Percentiles rank a stretch among this genome's conserved stretches.
phyloP scores from a whole-genome alignment of 2,329 filamentous ascomycete genomes.

The Torrubiellomyces zombiae region DNA sequence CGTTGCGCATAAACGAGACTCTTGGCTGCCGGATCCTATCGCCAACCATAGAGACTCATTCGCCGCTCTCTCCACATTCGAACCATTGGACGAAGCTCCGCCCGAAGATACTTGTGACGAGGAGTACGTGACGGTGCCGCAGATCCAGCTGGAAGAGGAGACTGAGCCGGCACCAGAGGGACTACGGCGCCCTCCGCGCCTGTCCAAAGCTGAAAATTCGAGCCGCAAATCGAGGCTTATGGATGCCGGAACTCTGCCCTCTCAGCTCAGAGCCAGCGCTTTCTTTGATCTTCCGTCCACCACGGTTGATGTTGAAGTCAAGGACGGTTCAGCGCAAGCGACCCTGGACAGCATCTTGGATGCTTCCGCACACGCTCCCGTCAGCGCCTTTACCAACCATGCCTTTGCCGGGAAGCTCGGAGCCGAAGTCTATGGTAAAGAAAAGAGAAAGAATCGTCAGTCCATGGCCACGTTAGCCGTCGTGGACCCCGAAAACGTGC shows the following conservation, averaged over 20 bases:
- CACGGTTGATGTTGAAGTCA: slow-evolving; percentile 35
- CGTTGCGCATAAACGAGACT: slow-evolving; percentile 9
- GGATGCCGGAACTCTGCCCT: slow-evolving; percentile 36
- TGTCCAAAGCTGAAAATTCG: slow-evolving; percentile 15
- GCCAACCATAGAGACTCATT: slow-evolving; percentile 20
- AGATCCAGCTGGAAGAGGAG: slow-evolving; percentile 6
- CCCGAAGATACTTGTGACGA: slow-evolving; percentile 6
- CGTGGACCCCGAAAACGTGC: slow-evolving; percentile 9
- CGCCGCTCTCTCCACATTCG: slow-evolving; percentile 14
- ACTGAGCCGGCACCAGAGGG: slow-evolving; percentile 7
- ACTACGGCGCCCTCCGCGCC: slow-evolving; percentile 16
- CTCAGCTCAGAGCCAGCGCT: slow-evolving; percentile 75
- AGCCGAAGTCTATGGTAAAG: slow-evolving; percentile 53
- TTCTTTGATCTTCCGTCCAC: slow-evolving; percentile 64
- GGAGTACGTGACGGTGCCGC: slow-evolving; percentile 3
- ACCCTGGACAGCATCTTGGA: slow-evolving; percentile 86
- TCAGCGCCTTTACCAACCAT: slow-evolving; percentile 83
- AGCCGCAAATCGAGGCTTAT: slow-evolving; percentile 18
- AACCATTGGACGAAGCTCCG: slow-evolving; percentile 7
- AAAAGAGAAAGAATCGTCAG: slow-evolving; percentile 30
- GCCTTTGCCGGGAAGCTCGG: slow-evolving; percentile 63
- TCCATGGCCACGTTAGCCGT: slow-evolving; percentile 11
- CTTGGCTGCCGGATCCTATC: slow-evolving; percentile 31
- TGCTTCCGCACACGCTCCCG: slow-evolving; percentile 73
- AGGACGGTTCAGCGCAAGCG: slow-evolving; percentile 68